phyloP scores from a whole-genome alignment of 306 rosid species.

The Leucaena leucocephala region DNA sequence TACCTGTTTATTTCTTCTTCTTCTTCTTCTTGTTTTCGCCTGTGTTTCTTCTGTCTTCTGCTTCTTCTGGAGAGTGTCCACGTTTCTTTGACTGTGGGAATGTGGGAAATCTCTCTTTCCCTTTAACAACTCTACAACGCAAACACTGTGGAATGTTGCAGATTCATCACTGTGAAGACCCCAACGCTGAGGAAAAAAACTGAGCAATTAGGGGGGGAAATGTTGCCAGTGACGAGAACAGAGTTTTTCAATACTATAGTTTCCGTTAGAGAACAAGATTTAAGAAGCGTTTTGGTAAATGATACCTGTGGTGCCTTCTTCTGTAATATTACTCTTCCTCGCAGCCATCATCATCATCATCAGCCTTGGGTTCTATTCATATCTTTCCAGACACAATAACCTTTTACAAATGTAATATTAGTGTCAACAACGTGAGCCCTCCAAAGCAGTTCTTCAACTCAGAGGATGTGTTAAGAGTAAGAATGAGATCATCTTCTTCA shows the following conservation, averaged over 20 bases:
- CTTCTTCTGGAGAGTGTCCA: conserved; percentile 4
- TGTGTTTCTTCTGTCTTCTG: neutral
- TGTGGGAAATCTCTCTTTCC: neutral
- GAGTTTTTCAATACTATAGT: fast-evolving
- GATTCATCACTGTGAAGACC: conserved; percentile 21
- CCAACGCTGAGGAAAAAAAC: neutral
- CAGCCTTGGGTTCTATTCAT: conserved; percentile 16
- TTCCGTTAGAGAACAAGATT: neutral
- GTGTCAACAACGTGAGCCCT: neutral
- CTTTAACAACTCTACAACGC: conserved; percentile 2
- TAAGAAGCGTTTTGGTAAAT: neutral
- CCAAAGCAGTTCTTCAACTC: neutral
- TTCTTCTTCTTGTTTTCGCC: conserved; percentile 5
- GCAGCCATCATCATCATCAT: neutral
- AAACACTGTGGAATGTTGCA: conserved; percentile 34
- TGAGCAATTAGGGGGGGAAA: conserved; percentile 19
- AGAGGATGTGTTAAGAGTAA: neutral
- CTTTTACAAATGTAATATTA: conserved; percentile 32
- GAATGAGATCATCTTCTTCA: conserved; percentile 17
- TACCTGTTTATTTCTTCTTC: neutral
- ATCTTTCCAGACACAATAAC: neutral
- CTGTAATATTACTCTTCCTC: conserved; percentile 23
- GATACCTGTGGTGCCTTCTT: conserved; percentile 7
- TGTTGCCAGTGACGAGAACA: neutral
- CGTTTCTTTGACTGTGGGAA: conserved; percentile 38